A percentile compares a stretch with the other conserved stretches of the same genome.
Evolutionary conservation across 1,284 basidiomycete genomes (phyloP).

Genomic region (Termitomyces sp.): DNA sequence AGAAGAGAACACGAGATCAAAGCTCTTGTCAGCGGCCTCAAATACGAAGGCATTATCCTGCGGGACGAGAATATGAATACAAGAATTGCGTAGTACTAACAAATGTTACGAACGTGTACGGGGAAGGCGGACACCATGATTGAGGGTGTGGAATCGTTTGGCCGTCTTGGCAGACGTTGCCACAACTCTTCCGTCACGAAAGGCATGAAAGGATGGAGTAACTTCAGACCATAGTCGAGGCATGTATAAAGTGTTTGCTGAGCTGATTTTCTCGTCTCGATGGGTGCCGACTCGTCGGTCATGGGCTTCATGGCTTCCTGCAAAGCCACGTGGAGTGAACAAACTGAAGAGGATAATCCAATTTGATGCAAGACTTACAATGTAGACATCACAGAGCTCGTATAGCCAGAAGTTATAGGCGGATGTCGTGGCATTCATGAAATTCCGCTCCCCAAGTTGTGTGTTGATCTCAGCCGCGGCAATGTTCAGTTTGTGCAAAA

Average conservation of each 20-base stretch:
- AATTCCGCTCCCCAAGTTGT: slow-evolving; percentile 78
- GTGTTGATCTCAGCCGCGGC: slow-evolving; percentile 78
- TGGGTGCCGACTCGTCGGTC: slow-evolving; percentile 73
- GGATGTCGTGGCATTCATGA: slow-evolving; percentile 85
- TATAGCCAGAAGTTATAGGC: slow-evolving; percentile 98
- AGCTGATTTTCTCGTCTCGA: slow-evolving; percentile 68
- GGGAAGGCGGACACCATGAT: slow-evolving; percentile 92
- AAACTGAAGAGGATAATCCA: neutral
- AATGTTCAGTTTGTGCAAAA: slow-evolving; percentile 89
- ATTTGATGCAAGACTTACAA: slow-evolving; percentile 50
- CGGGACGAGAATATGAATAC: neutral
- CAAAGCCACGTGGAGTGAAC: neutral
- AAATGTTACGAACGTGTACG: slow-evolving; percentile 50
- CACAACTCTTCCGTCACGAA: slow-evolving; percentile 98
- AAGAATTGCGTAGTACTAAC: neutral
- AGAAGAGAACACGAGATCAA: slow-evolving; percentile 82
- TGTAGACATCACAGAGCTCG: slow-evolving; percentile 98
- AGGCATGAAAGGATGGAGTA: slow-evolving; percentile 99
- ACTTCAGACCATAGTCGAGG: slow-evolving; percentile 83
- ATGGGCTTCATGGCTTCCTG: slow-evolving; percentile 98
- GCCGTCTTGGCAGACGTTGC: slow-evolving; percentile 89
- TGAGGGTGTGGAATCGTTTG: slow-evolving; percentile 76
- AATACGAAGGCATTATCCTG: slow-evolving; percentile 67
- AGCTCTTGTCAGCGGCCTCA: slow-evolving; percentile 74
- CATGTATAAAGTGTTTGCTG: slow-evolving; percentile 97